Evolutionary conservation across 257 asterid species (phyloP), one percentile per base, ranked within the genome.

Genomic region (Galeopsis tetrahit): DNA sequence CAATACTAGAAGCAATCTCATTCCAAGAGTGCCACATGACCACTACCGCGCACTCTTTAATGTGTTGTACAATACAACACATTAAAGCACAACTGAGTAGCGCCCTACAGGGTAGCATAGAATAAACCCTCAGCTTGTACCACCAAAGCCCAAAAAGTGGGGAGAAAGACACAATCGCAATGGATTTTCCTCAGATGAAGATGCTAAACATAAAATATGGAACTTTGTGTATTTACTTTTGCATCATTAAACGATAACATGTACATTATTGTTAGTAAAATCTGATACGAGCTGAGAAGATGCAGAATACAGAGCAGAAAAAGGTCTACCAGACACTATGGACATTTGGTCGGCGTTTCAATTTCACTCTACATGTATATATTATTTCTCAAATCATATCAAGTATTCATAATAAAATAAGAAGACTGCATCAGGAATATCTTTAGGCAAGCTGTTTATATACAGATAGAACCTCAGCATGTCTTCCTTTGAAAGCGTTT

Each of bases 381-480:
- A 39, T 17, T 14, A 55, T 15, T 5, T 21, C 61, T 28, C 61
- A 21, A 8, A 51, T 49, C 10, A 17, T 32, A 69, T 77, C 66
- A 88, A 78, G 72, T 85, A 88, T 63, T 88, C 91, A 2, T 83
- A 82, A 62, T 88, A 85, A 34, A 84, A 75, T 21, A 84, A 71
- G 79, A 85, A 88, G 34, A 76, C 78, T 4, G 94, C 82, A 74
- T 85, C 89, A 11, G 94, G 94, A 71, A 80, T 57, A 77, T 85
- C 83, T 67, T 77, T 82, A 28, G 91, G 94, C 77, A 88, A 80
- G 69, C 79, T 82, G 68, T 83, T 81, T 38, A 87, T 80, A 66
- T 85, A 87, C 6, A 83, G 82, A 67, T 88, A 81, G 72, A 88
- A 85, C 28, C 83, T 79, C 43, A 76, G 21, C 76, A 65, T 32